These are phyloP conservation scores for Centrapalus pauciflorus DNA, from an alignment of 129 eudicot species.

Conservation along the genomic window DNA sequence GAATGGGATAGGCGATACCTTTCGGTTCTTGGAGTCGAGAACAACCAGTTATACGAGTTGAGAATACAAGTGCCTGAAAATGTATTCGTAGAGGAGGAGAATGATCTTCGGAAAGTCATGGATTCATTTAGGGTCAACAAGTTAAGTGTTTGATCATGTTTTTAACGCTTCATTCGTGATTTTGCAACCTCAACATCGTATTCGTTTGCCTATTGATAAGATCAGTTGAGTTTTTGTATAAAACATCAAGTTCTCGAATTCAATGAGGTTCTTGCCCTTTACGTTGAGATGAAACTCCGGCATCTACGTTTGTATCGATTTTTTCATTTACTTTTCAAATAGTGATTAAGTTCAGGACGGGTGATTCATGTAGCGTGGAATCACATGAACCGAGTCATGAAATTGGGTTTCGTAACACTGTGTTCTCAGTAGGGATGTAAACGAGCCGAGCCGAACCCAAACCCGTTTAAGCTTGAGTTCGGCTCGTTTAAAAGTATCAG, in stretches of 20 bases:
- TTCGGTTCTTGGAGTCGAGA: slow-evolving; percentile 96
- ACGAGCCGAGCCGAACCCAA: too few relatives aligned
- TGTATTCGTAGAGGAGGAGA: slow-evolving; percentile 70
- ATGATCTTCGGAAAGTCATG: slow-evolving; percentile 76
- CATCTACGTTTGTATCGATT: background rate
- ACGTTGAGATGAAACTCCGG: background rate
- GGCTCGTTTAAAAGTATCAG: too few relatives aligned
- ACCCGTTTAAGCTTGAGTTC: too few relatives aligned
- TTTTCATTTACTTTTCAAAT: background rate
- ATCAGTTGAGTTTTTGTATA: slow-evolving; percentile 6
- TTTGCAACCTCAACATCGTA: background rate
- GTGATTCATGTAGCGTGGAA: too few relatives aligned
- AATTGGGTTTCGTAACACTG: too few relatives aligned
- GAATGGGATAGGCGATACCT: slow-evolving; percentile 92
- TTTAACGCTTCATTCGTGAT: background rate
- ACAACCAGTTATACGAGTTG: slow-evolving; percentile 77
- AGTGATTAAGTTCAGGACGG: background rate
- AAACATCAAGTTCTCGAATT: background rate
- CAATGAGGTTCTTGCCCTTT: background rate
- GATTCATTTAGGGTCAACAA: slow-evolving; percentile 87
- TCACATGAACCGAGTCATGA: too few relatives aligned
- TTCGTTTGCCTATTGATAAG: background rate
- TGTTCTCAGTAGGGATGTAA: too few relatives aligned
- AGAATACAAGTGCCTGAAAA: slow-evolving; percentile 86
- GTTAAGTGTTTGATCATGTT: slow-evolving; percentile 36